These are phyloP conservation scores for Sporisorium scitamineum DNA, from an alignment of 1,284 basidiomycete species.

Conservation along the genomic window DNA sequence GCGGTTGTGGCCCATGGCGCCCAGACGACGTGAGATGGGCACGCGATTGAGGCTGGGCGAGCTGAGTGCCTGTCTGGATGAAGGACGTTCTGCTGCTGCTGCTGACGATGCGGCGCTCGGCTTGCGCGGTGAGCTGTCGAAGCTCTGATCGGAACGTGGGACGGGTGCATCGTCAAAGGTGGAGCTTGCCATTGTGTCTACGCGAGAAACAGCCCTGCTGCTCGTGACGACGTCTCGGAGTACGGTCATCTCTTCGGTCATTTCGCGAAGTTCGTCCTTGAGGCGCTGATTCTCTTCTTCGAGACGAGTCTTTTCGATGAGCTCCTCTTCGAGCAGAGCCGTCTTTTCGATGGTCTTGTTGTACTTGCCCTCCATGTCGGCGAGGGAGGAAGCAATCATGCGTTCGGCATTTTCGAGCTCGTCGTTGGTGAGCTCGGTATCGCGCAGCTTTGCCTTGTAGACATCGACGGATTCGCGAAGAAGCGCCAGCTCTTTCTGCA, in stretches of 20 bases:
- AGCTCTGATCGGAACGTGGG: slow-evolving; percentile 28
- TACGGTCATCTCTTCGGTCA: slow-evolving; percentile 85
- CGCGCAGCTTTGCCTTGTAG: slow-evolving; percentile 66
- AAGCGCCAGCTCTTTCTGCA: slow-evolving; percentile 57
- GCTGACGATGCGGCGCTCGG: not conserved
- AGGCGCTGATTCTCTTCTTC: slow-evolving; percentile 93
- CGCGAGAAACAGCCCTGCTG: slow-evolving; percentile 20
- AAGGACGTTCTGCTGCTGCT: slow-evolving; percentile 24
- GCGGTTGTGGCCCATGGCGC: slow-evolving; percentile 45
- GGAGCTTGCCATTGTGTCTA: slow-evolving; percentile 34
- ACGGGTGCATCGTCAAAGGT: slow-evolving; percentile 30
- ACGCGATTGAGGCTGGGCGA: slow-evolving; percentile 45
- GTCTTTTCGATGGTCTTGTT: slow-evolving; percentile 93
- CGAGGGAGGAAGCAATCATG: slow-evolving; percentile 88
- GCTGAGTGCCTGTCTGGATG: slow-evolving; percentile 25
- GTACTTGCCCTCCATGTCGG: slow-evolving; percentile 91
- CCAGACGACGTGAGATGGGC: slow-evolving; percentile 35
- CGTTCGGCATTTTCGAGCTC: slow-evolving; percentile 69
- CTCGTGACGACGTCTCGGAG: slow-evolving; percentile 75
- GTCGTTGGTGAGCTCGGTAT: slow-evolving; percentile 68
- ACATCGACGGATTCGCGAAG: slow-evolving; percentile 60
- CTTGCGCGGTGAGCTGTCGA: slow-evolving; percentile 42
- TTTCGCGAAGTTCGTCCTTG: slow-evolving; percentile 91
- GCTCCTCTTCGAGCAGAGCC: slow-evolving; percentile 93
- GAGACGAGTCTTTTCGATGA: slow-evolving; percentile 87